Conservation (phyloP, 2,329 filamentous ascomycete genomes). For the Apiospora koreana region DNA sequence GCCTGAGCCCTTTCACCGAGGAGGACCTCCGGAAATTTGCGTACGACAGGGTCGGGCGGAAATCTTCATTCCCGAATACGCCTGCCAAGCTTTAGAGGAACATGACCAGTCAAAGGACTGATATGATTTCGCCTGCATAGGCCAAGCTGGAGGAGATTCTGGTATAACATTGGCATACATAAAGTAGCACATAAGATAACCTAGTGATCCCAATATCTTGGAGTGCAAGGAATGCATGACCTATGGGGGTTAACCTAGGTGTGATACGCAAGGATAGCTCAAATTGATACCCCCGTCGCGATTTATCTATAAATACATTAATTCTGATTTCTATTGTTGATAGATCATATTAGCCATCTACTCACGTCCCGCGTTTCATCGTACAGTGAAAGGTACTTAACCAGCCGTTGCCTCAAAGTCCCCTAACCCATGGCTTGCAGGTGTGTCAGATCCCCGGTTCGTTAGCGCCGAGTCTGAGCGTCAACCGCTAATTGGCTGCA, state of each 20-base stretch:
- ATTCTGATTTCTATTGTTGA: too few relatives aligned
- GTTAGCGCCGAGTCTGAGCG: conserved; percentile 14
- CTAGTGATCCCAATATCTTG: neutral
- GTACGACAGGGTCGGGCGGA: conserved; percentile 27
- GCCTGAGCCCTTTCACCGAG: conserved; percentile 44
- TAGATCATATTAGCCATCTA: neutral
- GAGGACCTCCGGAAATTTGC: conserved; percentile 45
- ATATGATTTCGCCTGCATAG: neutral
- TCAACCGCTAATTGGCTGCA: too few relatives aligned
- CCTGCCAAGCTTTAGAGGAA: conserved; percentile 20
- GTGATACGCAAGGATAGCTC: neutral
- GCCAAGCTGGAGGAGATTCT: neutral
- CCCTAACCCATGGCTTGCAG: conserved; percentile 21
- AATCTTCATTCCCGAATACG: conserved; percentile 19
- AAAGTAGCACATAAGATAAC: neutral
- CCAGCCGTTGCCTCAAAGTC: neutral
- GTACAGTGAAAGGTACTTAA: neutral
- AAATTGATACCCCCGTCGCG: neutral
- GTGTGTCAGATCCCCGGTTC: neutral
- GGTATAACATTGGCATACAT: neutral
- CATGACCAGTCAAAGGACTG: too few relatives aligned
- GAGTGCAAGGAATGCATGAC: neutral
- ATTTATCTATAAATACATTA: too few relatives aligned
- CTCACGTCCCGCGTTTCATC: neutral
- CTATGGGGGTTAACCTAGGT: too few relatives aligned